A percentile compares a stretch with the other conserved stretches of the same genome.
These are phyloP conservation scores for Schizophyllum commune DNA, from an alignment of 1,284 basidiomycete genomes.

Conservation along the genomic window DNA sequence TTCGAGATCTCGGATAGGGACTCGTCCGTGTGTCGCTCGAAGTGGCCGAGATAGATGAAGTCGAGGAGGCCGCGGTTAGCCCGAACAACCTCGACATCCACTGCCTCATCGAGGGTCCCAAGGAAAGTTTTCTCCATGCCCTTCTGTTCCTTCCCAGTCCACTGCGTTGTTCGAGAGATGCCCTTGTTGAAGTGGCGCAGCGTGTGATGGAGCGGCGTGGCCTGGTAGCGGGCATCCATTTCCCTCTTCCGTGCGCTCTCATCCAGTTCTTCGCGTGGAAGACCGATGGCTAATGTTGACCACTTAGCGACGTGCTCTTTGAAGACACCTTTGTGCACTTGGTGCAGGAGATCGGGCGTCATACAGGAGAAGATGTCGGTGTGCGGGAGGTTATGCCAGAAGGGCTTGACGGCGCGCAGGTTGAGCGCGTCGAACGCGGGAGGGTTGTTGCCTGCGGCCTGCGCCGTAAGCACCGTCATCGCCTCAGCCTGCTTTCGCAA, in stretches of 20 bases:
- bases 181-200: conserved; percentile 13
- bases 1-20: conserved; percentile 5
- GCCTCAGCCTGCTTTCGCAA: neutral
- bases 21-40: conserved; percentile 8
- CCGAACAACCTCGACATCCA: conserved; percentile 6
- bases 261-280: no score
- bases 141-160: conserved; percentile 14
- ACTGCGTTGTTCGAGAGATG: conserved; percentile 11
- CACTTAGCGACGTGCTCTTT: conserved; percentile 16
- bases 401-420: conserved; percentile 14
- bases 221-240: conserved; percentile 10
- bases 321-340: conserved; percentile 25
- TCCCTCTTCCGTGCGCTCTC: conserved; percentile 5
- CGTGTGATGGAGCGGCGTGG: conserved; percentile 8
- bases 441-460: no score
- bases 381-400: conserved; percentile 17
- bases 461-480: conserved; percentile 1
- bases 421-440: no score
- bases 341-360: conserved; percentile 23
- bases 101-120: conserved; percentile 10
- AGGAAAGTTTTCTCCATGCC: conserved; percentile 13
- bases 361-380: conserved; percentile 14
- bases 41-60: conserved; percentile 12
- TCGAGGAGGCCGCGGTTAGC: conserved; percentile 10
- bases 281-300: conserved; percentile 1